Evolutionary conservation across 1,284 basidiomycete species (phyloP).

Genomic region (Cryptococcus amylolentus): DNA sequence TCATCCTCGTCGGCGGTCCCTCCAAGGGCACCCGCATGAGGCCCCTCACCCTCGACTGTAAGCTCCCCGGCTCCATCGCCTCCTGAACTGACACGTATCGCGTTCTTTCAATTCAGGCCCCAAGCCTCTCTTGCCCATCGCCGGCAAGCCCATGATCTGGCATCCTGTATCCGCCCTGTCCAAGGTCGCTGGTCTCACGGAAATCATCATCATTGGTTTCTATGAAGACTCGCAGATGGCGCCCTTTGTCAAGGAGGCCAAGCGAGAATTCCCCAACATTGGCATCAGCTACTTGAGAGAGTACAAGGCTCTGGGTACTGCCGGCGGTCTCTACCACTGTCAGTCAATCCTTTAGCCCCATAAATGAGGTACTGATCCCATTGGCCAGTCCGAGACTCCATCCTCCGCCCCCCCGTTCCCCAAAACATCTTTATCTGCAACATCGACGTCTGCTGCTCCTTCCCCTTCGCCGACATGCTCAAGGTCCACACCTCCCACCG

Average conservation of each 20-base stretch:
- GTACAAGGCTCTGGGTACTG: constrained; percentile 54
- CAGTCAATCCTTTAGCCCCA: constrained; percentile 9
- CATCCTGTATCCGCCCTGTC: constrained; percentile 54
- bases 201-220: constrained; percentile 55
- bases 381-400: constrained; percentile 52
- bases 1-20: constrained; percentile 49
- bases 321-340: constrained; percentile 51
- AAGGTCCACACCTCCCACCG: constrained; percentile 52
- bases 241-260: constrained; percentile 52
- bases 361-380: background rate
- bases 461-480: constrained; percentile 51
- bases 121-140: constrained; percentile 52
- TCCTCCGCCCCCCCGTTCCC: constrained; percentile 50
- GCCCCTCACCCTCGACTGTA: constrained; percentile 53
- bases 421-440: constrained; percentile 56
- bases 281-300: constrained; percentile 54
- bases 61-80: constrained; percentile 9
- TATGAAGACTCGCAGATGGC: constrained; percentile 54
- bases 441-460: constrained; percentile 55
- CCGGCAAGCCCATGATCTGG: constrained; percentile 55
- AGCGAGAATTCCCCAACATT: constrained; percentile 54
- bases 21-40: constrained; percentile 53
- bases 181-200: constrained; percentile 51
- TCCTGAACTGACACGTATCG: background rate
- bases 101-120: constrained; percentile 30